phyloP scores from a whole-genome alignment of 805 yeast species.

The Clavispora vitiphila region DNA sequence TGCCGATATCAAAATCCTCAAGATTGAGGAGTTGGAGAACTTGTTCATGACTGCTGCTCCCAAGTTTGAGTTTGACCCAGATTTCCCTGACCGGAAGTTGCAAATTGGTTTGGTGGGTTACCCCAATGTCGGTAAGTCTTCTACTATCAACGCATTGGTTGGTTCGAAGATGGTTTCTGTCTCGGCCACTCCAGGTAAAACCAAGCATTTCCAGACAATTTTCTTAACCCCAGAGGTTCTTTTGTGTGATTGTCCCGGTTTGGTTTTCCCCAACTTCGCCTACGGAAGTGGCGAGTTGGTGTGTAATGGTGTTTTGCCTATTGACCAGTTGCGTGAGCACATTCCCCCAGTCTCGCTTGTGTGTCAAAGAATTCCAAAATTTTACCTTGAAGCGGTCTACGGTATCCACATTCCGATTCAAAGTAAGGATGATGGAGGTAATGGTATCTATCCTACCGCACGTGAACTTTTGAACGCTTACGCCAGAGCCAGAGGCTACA shows the following conservation, averaged over 20 bases:
- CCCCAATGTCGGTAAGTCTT: constrained; percentile 91
- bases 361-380: constrained; percentile 84
- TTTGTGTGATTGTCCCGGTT: constrained; percentile 98
- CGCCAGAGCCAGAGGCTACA: constrained; percentile 94
- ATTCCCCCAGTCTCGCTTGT: constrained; percentile 86
- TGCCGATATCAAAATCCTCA: constrained; percentile 54
- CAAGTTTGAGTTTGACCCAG: constrained; percentile 49
- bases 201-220: constrained; percentile 97
- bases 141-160: constrained; percentile 95
- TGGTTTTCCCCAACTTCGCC: constrained; percentile 97
- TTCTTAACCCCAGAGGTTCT: constrained; percentile 75
- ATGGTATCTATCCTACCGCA: constrained; percentile 76
- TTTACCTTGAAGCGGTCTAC: constrained; percentile 81
- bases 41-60: constrained; percentile 78
- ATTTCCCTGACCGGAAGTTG: constrained; percentile 53
- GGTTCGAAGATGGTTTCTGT: constrained; percentile 98
- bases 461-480: constrained; percentile 86
- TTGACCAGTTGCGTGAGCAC: constrained; percentile 90
- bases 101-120: constrained; percentile 97
- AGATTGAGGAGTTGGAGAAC: constrained; percentile 80
- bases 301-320: constrained; percentile 97
- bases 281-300: constrained; percentile 94
- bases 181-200: constrained; percentile 97
- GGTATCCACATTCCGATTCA: constrained; percentile 83
- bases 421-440: constrained; percentile 81